A percentile compares a stretch with the other conserved stretches of the same genome.
Evolutionary conservation across 192 early-diverging fungal species (phyloP).

Genomic region (Lunasporangiospora selenospora): DNA sequence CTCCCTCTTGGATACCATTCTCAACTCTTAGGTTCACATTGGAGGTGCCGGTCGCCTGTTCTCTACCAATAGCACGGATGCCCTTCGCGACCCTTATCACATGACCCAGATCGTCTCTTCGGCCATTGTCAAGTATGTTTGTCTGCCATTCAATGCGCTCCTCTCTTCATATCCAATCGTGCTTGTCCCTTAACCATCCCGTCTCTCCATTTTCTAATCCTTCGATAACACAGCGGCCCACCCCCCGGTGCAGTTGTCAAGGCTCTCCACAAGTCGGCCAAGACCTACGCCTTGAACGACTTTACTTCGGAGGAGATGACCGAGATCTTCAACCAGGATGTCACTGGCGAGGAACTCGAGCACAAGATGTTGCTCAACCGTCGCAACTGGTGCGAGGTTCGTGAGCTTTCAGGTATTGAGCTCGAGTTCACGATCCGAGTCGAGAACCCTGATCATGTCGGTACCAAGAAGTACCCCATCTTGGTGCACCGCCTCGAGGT

Average conservation of each 20-base stretch:
- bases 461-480: slow-evolving; percentile 39
- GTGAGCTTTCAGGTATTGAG: slow-evolving; percentile 28
- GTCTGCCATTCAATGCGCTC: not conserved
- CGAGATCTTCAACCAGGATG: slow-evolving; percentile 71
- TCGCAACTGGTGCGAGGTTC: slow-evolving; percentile 46
- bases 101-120: slow-evolving; percentile 86
- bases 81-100: slow-evolving; percentile 67
- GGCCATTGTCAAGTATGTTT: slow-evolving; percentile 75
- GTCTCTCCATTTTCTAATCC: not conserved
- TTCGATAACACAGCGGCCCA: slow-evolving; percentile 47
- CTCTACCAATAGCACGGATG: slow-evolving; percentile 58
- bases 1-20: too few species aligned
- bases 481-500: slow-evolving; percentile 32
- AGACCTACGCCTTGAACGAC: slow-evolving; percentile 62
- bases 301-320: slow-evolving; percentile 76
- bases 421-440: slow-evolving; percentile 44
- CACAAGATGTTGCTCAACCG: slow-evolving; percentile 42
- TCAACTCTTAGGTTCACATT: slow-evolving; percentile 58
- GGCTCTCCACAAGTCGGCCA: slow-evolving; percentile 70
- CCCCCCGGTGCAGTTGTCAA: slow-evolving; percentile 73
- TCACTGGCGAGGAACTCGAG: slow-evolving; percentile 58
- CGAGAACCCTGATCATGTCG: slow-evolving; percentile 34
- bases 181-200: not conserved
- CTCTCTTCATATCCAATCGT: too few species aligned
- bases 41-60: slow-evolving; percentile 66